Evolutionary conservation across 1,284 basidiomycete species (phyloP), one percentile per base, ranked within the genome.

Genomic region (Ganoderma leucocontextum): DNA sequence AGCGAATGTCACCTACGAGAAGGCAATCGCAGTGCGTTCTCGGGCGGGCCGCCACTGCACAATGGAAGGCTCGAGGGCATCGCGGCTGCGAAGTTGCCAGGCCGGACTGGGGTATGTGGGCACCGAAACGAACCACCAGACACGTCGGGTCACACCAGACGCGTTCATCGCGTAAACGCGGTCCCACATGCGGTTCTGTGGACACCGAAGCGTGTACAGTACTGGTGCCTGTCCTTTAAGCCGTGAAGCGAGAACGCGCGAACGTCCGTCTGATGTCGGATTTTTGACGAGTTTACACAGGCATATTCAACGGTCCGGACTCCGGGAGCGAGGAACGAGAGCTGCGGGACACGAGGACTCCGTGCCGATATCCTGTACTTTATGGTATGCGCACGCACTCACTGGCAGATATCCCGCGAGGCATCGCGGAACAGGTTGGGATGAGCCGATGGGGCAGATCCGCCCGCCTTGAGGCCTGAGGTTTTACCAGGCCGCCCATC

Each of bases 141-240:
- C 25, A 29, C 25, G 52, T 55, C 52, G 52, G 35, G 52, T 55
- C 52, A 55, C 52, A 25, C 47, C 22, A 12, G 15, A 10, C 52
- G 25, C 33, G 52, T 19, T 55, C 29, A 4, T 55, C 29, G 52
- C 22, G 47, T 25, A 25, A 12, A 12, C 22, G 52, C 52, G 52
- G 6, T 55, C 52, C 52, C 52, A 35, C 52, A 55, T 33, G 52
- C 17, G 29, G 52, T 55, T 55, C 29, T 55, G 52, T 55, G 52
- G 25, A 35, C 52, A 17, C 8, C 19, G 22, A 49, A n/a, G n/a
- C 19, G 47, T n/a, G 47, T 33, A 7, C 42, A n/a, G 6, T 52
- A 12, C 49, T 29, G 13, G 52, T 33, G 15, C 33, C 17, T 55
- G 3, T 52, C 10, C 47, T 52, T 12, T 12, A 29, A n/a, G 22